phyloP scores from a whole-genome alignment of 805 yeast genomes.

The Saccharomyces kudriavzevii region DNA sequence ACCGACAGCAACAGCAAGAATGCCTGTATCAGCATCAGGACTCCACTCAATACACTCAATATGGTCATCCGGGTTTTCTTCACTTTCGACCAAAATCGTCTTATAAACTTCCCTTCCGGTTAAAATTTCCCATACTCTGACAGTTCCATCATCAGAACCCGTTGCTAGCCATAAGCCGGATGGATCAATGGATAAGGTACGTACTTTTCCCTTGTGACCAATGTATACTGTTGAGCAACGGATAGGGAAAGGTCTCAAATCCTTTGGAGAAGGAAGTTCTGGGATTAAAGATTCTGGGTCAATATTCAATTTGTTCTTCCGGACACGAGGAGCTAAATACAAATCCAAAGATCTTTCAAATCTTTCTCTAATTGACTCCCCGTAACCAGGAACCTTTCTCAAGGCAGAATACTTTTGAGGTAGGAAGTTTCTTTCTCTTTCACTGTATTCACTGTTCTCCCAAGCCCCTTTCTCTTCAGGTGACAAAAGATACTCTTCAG shows the following conservation, averaged over 20 bases:
- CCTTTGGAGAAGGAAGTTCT: conserved; percentile 93
- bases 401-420: conserved; percentile 78
- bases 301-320: conserved; percentile 80
- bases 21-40: conserved; percentile 66
- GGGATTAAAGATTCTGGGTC: conserved; percentile 96
- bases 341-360: conserved; percentile 92
- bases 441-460: conserved; percentile 62
- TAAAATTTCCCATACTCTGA: conserved; percentile 91
- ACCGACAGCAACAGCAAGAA: conserved; percentile 78
- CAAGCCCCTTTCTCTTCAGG: conserved; percentile 70
- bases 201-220: conserved; percentile 79
- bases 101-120: conserved; percentile 90
- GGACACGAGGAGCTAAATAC: conserved; percentile 92
- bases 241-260: conserved; percentile 93
- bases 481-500: conserved; percentile 80
- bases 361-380: conserved; percentile 75
- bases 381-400: conserved; percentile 90
- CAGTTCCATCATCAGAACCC: conserved; percentile 94
- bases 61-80: conserved; percentile 62
- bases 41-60: conserved; percentile 84
- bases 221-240: conserved; percentile 72
- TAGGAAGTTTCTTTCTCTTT: conserved; percentile 67
- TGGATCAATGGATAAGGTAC: conserved; percentile 79
- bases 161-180: conserved; percentile 93
- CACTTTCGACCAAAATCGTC: conserved; percentile 41